Evolutionary conservation across 1,284 basidiomycete species (phyloP).

Genomic region (Macrocybe sp.): DNA sequence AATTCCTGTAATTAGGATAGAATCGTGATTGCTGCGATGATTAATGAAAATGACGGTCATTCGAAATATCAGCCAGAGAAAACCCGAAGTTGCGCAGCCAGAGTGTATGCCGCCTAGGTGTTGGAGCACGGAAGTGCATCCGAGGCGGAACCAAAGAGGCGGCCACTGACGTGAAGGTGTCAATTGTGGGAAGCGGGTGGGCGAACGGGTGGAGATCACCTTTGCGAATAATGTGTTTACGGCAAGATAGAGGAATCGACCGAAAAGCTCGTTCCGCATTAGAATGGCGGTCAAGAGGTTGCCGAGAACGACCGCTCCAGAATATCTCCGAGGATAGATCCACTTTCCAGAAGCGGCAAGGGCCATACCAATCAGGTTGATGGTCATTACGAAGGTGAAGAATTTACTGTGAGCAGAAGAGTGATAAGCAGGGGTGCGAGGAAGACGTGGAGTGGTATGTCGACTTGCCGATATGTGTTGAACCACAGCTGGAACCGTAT

Average conservation of each 20-base stretch:
- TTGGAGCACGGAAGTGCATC: conserved; percentile 58
- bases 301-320: conserved; percentile 57
- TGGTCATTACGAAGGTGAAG: conserved; percentile 43
- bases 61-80: conserved; percentile 59
- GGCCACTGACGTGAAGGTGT: conserved; percentile 44
- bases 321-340: conserved; percentile 54
- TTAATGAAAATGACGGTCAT: conserved; percentile 48
- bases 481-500: conserved; percentile 57
- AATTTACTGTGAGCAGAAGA: conserved; percentile 44
- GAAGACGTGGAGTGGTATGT: neutral
- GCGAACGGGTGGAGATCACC: conserved; percentile 24
- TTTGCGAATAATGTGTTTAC: conserved; percentile 61
- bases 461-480: conserved; percentile 55
- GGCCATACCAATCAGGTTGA: conserved; percentile 48
- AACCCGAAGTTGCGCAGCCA: conserved; percentile 61
- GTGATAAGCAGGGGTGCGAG: neutral
- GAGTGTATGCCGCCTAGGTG: conserved; percentile 70
- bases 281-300: conserved; percentile 49
- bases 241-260: conserved; percentile 51
- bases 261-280: conserved; percentile 58
- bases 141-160: conserved; percentile 55
- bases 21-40: conserved; percentile 46
- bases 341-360: conserved; percentile 48
- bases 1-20: conserved; percentile 54
- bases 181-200: neutral